Conservation (phyloP, 1,284 basidiomycete genomes). For the Cryptococcus sp. region DNA sequence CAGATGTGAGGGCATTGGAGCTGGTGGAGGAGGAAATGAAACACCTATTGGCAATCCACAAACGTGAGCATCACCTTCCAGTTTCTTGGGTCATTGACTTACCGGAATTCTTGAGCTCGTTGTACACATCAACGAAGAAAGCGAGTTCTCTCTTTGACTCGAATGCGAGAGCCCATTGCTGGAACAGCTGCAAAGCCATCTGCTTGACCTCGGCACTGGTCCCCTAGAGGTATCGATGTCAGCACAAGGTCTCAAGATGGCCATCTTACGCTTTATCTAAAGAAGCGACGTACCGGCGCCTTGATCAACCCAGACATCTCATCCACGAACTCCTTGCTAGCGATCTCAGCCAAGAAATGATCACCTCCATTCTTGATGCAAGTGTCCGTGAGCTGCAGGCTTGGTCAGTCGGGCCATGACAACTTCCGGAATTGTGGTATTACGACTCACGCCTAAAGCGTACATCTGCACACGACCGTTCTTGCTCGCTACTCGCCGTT, state of each 20-base stretch:
- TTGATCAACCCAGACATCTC: slow-evolving; percentile 57
- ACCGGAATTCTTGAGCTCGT: slow-evolving; percentile 74
- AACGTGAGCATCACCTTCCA: background rate
- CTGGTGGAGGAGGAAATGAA: slow-evolving; percentile 50
- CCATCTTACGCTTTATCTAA: background rate
- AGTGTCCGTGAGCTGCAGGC: slow-evolving; percentile 74
- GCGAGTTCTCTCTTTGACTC: slow-evolving; percentile 73
- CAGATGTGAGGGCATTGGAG: slow-evolving; percentile 38
- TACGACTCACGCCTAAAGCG: slow-evolving; percentile 71
- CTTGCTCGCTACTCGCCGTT: slow-evolving; percentile 83
- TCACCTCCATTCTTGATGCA: slow-evolving; percentile 99
- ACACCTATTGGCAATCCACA: slow-evolving; percentile 25
- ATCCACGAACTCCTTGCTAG: slow-evolving; percentile 90
- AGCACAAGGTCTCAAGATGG: background rate
- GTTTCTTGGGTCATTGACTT: slow-evolving; percentile 28
- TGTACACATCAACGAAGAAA: slow-evolving; percentile 79
- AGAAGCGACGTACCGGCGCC: slow-evolving; percentile 51
- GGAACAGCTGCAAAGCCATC: slow-evolving; percentile 75
- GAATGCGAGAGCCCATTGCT: slow-evolving; percentile 91
- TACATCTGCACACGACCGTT: slow-evolving; percentile 95
- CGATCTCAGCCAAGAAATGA: slow-evolving; percentile 78
- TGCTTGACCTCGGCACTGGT: slow-evolving; percentile 82
- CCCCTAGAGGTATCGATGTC: slow-evolving; percentile 32
- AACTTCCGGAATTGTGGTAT: background rate
- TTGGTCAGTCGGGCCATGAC: slow-evolving; percentile 6